phyloP scores from a whole-genome alignment of 169 alveolate genomes.

The Cystoisospora suis region DNA sequence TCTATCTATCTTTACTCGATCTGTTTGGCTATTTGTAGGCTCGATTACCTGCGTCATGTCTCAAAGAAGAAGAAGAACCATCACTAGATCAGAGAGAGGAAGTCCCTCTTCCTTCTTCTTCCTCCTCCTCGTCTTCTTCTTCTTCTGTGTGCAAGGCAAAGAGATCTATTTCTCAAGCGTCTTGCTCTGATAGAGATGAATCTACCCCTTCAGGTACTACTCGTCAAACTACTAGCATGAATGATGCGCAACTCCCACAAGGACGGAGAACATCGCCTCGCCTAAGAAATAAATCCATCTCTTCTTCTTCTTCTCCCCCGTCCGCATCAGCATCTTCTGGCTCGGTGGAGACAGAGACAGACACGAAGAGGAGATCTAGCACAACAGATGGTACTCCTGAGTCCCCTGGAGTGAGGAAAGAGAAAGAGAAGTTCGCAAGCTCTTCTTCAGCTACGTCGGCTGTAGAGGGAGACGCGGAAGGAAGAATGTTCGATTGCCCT shows the following conservation, averaged over 20 bases:
- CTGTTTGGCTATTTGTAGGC: too few relatives aligned
- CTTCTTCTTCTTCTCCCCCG: background rate
- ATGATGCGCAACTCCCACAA: too few relatives aligned
- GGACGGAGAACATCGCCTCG: too few relatives aligned
- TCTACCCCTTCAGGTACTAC: background rate
- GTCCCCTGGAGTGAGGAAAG: too few relatives aligned
- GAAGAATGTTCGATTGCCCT: conserved; percentile 60
- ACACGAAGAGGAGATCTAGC: too few relatives aligned
- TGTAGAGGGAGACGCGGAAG: background rate
- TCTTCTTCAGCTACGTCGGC: background rate
- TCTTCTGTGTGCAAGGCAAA: background rate
- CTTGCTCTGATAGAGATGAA: background rate
- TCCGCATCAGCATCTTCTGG: background rate
- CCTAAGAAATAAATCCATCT: background rate
- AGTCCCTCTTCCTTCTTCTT: background rate
- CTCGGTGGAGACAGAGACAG: too few relatives aligned
- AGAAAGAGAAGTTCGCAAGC: background rate
- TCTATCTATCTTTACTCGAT: too few relatives aligned
- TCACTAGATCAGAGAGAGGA: background rate
- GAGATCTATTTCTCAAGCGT: background rate
- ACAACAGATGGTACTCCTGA: too few relatives aligned
- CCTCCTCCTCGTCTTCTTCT: background rate
- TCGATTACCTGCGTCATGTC: too few relatives aligned
- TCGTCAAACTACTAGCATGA: background rate
- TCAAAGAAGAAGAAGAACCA: too few relatives aligned